Percentiles rank a stretch among this genome's conserved stretches.
Evolutionary conservation across 495 filamentous ascomycete species (phyloP).

Genomic region (Viridothelium virens): DNA sequence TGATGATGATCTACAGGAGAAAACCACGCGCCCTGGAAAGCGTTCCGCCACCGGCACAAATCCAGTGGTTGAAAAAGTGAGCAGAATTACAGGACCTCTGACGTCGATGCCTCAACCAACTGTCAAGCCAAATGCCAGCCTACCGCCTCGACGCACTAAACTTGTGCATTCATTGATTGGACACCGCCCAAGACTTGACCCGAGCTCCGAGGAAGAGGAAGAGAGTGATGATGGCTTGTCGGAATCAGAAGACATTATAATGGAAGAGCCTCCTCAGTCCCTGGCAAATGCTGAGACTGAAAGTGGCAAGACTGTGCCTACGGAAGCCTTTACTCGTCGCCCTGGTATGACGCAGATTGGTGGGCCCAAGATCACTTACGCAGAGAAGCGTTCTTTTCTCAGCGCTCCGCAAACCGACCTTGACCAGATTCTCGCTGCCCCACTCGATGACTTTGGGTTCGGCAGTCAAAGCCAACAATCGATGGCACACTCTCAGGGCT

Average conservation of each 20-base stretch:
- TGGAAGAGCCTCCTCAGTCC: background rate
- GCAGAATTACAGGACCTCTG: background rate
- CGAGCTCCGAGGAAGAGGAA: slow-evolving; percentile 8
- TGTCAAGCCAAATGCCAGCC: background rate
- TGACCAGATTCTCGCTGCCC: slow-evolving; percentile 27
- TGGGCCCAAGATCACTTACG: slow-evolving; percentile 52
- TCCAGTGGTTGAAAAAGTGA: background rate
- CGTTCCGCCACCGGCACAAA: background rate
- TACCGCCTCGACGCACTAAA: background rate
- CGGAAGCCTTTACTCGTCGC: background rate
- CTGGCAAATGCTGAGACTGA: slow-evolving; percentile 17
- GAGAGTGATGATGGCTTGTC: background rate
- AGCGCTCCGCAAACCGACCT: slow-evolving; percentile 33
- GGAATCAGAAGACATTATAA: slow-evolving; percentile 8
- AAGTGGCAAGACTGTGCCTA: background rate
- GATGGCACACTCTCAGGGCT: slow-evolving; percentile 13
- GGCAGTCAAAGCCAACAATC: slow-evolving; percentile 1
- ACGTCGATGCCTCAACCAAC: background rate
- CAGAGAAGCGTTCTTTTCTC: slow-evolving; percentile 52
- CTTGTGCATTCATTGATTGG: slow-evolving; percentile 4
- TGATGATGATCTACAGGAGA: slow-evolving; percentile 11
- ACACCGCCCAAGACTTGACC: background rate
- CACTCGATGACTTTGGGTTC: slow-evolving; percentile 20
- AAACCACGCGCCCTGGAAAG: background rate
- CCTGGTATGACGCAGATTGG: slow-evolving; percentile 5